These are phyloP conservation scores for Rhodotorula sp. DNA, from an alignment of 1,284 basidiomycete genomes.

Conservation along the genomic window DNA sequence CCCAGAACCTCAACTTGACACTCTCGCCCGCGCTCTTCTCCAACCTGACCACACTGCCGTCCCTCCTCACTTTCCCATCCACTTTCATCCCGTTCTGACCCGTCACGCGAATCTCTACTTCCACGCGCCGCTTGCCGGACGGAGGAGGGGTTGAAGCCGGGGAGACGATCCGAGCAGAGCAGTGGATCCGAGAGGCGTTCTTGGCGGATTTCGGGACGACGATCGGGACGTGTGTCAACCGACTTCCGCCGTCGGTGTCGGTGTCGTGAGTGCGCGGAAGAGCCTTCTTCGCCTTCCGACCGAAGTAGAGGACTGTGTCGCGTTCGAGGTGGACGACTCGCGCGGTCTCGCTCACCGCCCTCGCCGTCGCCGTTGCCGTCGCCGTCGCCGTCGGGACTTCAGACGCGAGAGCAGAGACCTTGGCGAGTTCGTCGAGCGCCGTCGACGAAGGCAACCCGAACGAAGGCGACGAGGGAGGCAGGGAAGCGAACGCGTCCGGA, in stretches of 20 bases:
- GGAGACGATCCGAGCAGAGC: conserved; percentile 20
- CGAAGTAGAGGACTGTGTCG: conserved; percentile 29
- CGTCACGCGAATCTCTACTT: conserved; percentile 24
- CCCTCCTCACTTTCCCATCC: conserved; percentile 26
- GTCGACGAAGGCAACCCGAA: neutral
- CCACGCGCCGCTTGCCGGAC: neutral
- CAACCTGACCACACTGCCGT: neutral
- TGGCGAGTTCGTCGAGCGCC: conserved; percentile 1
- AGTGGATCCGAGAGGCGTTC: conserved; percentile 38
- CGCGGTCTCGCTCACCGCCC: no score
- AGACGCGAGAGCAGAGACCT: neutral
- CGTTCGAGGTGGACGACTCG: conserved; percentile 18
- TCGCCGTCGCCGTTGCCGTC: no score
- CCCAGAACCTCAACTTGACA: conserved; percentile 31
- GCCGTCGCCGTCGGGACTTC: neutral
- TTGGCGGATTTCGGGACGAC: conserved; percentile 31
- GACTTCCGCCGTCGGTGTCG: neutral
- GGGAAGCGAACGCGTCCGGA: conserved; percentile 1
- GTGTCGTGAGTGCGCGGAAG: conserved; percentile 2
- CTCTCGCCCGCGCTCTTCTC: conserved; percentile 8
- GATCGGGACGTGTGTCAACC: conserved; percentile 18
- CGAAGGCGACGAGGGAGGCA: conserved; percentile 22
- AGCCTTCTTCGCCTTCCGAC: conserved; percentile 35
- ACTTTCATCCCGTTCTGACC: conserved; percentile 39
- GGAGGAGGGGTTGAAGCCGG: no score